Percentiles rank a stretch among this genome's conserved stretches.
Conservation (phyloP, 805 yeast genomes). For the Metschnikowia lachancei region DNA sequence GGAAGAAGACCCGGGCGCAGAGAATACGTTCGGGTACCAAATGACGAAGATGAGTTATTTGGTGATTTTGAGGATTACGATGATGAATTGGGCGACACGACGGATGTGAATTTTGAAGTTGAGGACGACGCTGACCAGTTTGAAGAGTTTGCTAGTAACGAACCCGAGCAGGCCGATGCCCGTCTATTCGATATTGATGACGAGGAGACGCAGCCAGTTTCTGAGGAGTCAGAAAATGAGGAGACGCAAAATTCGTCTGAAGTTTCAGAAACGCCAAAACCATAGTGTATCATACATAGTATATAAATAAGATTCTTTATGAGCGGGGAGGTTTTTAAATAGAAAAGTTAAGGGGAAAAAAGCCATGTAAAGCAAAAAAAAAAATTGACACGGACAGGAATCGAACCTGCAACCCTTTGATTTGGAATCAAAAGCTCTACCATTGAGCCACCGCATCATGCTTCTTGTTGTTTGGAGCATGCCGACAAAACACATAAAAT, state of each 20-base stretch:
- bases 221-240: conserved; percentile 2
- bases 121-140: conserved; percentile 22
- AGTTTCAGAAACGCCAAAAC: no score
- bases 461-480: no score
- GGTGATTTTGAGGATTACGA: conserved; percentile 42
- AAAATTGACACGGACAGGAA: conserved; percentile 22
- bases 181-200: conserved; percentile 35
- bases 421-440: conserved; percentile 24
- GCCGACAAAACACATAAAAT: no score
- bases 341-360: no score
- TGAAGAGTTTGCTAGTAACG: conserved; percentile 12
- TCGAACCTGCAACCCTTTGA: conserved; percentile 25
- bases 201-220: conserved; percentile 13
- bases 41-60: conserved; percentile 41
- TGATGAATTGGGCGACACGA: conserved; percentile 36
- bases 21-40: conserved; percentile 42
- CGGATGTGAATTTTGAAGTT: conserved; percentile 25
- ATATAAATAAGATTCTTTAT: no score
- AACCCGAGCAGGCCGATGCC: conserved; percentile 21
- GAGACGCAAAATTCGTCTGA: no score
- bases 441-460: conserved; percentile 23
- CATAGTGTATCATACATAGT: no score
- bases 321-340: no score
- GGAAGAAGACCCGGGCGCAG: conserved; percentile 40
- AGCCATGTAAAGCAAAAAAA: neutral